Evolutionary conservation across 2,329 filamentous ascomycete genomes (phyloP).

Genomic region (Ilyonectria sp.): DNA sequence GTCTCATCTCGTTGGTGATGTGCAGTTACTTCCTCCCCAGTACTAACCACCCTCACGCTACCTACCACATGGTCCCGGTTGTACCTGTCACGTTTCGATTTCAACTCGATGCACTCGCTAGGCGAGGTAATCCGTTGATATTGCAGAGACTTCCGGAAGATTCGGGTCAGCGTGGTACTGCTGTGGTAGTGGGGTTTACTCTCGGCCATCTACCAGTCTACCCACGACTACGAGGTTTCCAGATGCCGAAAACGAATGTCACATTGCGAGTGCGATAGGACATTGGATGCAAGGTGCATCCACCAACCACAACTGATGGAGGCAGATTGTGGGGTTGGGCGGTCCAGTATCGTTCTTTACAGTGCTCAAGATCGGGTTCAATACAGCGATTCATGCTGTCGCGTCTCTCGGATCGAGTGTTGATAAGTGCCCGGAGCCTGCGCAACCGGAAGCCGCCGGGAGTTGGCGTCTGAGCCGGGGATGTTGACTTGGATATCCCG

Average conservation of each 20-base stretch:
- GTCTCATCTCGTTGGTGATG: background rate
- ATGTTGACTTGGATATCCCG: background rate
- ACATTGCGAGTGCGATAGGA: background rate
- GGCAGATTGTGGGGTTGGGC: background rate
- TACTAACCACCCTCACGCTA: background rate
- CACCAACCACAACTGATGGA: background rate
- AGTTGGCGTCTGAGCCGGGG: background rate
- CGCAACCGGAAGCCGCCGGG: background rate
- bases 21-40: background rate
- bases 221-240: too few relatives aligned
- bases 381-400: background rate
- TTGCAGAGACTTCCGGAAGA: background rate
- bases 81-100: background rate
- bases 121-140: background rate
- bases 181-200: background rate
- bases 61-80: background rate
- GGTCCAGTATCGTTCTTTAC: background rate
- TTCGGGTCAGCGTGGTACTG: background rate
- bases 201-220: background rate
- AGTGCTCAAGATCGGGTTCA: background rate
- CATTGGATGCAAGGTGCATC: background rate
- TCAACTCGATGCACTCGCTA: background rate
- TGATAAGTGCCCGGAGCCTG: background rate
- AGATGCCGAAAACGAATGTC: background rate
- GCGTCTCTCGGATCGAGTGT: background rate